Base-by-base conservation (phyloP, 208 protist species). In the Sergeia podlipaevii region DNA sequence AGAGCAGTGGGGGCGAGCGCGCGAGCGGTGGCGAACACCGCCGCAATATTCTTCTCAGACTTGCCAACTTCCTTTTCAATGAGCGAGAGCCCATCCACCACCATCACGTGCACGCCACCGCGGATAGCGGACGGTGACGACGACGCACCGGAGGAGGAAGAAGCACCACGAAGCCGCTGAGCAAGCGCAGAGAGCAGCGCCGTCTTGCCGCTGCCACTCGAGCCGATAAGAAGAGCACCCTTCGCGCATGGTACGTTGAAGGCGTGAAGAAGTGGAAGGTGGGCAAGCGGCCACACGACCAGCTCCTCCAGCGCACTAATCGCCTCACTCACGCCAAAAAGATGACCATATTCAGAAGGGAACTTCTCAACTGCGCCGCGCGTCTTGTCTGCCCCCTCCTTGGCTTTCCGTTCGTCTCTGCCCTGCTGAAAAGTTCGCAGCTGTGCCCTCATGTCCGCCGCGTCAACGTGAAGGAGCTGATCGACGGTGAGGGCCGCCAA, bases 31-130 rank as follows among this genome's bases (percentile, higher is more conserved):
- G 62, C 57, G 51, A 97, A 97, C 33, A 96, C 57, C 33, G 75
- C 38, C 2, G 70, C 76, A 46, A 97, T 92, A 65, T 94, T 91
- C 56, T 84, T 83, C 68, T 95, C 88, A 18, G 87, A 85, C 30
- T 73, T 51, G 1, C 93, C 93, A 10, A 96, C 90, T 54, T 90
- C 84, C 72, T 96, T 96, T 50, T 80, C 73, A 26, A 96, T 64
- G 1, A 97, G 61, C 24, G 80, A 60, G 26, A 92, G 83, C 0
- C 77, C 85, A 30, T 93, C 82, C 8, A 85, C 65, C 28, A 89
- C 46, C 48, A 91, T 71, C 21, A 93, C 78, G 45, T 85, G 65
- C 17, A 91, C 36, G 34, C 62, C 60, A 13, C 18, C 30, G n/a
- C n/a, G n/a, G 10, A 27, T 28, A 15, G 18, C 42, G 11, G 18